Percentiles rank a stretch among this genome's conserved stretches.
Evolutionary conservation across 352 stramenopile species (phyloP).

Genomic region (Globisporangium polare): DNA sequence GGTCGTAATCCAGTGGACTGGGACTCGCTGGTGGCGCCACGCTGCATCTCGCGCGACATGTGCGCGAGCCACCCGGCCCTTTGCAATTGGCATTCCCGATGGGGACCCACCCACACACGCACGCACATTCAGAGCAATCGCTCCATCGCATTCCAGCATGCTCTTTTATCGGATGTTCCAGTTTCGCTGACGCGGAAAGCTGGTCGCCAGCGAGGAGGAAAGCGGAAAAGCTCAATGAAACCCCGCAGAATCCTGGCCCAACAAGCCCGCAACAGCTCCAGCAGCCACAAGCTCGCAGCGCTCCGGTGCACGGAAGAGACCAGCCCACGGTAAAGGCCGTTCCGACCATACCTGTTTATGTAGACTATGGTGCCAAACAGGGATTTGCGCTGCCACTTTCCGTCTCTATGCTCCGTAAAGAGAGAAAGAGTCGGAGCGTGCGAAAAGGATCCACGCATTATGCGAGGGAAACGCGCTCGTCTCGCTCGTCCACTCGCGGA

Average conservation of each 20-base stretch:
- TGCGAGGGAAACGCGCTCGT: neutral
- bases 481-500: neutral
- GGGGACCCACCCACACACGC: no score
- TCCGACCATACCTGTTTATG: neutral
- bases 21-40: neutral
- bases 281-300: neutral
- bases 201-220: neutral
- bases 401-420: neutral
- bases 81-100: no score
- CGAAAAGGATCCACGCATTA: neutral
- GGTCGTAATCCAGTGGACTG: neutral
- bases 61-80: neutral
- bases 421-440: constrained; percentile 3
- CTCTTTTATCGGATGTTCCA: neutral
- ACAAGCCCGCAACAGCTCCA: no score
- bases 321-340: constrained; percentile 1
- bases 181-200: neutral
- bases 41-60: constrained; percentile 5
- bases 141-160: neutral
- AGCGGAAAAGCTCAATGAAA: constrained; percentile 9
- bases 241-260: neutral
- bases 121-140: neutral
- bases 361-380: no score
- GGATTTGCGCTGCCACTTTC: no score
- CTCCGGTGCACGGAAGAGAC: neutral